Evolutionary conservation across 2,329 filamentous ascomycete genomes (phyloP).

Genomic region (Neonectria neomacrospora): DNA sequence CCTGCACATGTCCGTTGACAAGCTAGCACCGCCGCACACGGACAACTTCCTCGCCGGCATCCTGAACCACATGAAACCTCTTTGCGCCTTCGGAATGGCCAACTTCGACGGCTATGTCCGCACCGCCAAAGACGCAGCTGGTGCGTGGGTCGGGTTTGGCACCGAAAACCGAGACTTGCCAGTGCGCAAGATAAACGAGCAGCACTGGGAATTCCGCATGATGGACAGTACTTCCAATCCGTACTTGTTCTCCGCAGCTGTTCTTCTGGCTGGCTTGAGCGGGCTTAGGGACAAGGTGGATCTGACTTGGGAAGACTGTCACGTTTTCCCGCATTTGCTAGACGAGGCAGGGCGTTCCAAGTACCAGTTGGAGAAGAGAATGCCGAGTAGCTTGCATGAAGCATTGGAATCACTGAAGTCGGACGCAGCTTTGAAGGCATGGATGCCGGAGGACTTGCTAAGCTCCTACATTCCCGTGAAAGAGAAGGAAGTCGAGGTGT

Average conservation of each 20-base stretch:
- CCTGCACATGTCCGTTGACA: neutral
- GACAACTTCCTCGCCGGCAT: constrained; percentile 14
- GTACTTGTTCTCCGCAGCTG: constrained; percentile 5
- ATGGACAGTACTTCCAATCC: constrained; percentile 16
- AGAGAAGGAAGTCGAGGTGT: neutral
- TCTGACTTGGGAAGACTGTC: neutral
- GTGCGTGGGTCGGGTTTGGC: constrained; percentile 12
- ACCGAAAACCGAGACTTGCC: constrained; percentile 14
- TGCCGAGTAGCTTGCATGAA: neutral
- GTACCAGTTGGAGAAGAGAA: neutral
- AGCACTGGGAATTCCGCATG: constrained; percentile 15
- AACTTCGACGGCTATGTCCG: constrained; percentile 20
- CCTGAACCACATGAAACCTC: constrained; percentile 8
- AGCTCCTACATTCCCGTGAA: neutral
- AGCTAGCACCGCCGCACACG: neutral
- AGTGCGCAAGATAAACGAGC: constrained; percentile 7
- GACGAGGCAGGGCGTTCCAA: neutral
- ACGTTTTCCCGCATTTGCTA: neutral
- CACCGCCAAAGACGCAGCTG: constrained; percentile 5
- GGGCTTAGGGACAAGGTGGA: neutral
- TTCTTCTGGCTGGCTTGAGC: constrained; percentile 2
- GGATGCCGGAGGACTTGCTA: neutral
- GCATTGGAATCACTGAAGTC: neutral
- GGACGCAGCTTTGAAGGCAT: neutral
- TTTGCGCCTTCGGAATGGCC: constrained; percentile 20